Conservation (phyloP, 139 green algal genomes). For the Pleodorina starrii region DNA sequence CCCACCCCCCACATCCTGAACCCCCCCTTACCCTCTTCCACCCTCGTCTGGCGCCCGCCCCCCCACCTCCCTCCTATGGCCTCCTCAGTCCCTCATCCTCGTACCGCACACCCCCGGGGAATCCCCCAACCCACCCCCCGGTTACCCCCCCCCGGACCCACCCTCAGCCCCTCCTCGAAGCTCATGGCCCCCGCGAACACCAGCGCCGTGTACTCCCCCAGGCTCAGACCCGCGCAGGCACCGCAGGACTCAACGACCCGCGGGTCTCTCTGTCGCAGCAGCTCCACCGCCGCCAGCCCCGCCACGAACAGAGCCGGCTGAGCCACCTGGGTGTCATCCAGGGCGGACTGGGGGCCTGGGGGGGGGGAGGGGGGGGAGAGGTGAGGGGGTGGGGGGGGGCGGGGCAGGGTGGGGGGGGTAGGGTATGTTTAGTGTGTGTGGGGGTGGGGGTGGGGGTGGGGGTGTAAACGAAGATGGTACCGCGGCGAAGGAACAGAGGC, state of each 20-base stretch:
- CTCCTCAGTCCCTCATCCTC: too few relatives aligned
- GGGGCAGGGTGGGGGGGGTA: not conserved
- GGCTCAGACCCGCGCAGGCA: conserved; percentile 84
- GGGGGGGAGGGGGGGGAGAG: not conserved
- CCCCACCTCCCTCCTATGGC: too few relatives aligned
- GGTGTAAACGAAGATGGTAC: not conserved
- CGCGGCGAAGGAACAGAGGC: too few relatives aligned
- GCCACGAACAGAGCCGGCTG: conserved; percentile 93
- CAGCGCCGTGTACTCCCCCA: conserved; percentile 95
- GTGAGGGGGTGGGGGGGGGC: not conserved
- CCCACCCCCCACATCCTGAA: too few relatives aligned
- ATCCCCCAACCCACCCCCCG: not conserved
- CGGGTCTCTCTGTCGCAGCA: conserved; percentile 64
- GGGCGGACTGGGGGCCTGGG: conserved; percentile 84
- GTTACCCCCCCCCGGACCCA: conserved; percentile 3
- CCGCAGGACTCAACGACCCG: conserved; percentile 56
- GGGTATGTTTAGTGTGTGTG: not conserved
- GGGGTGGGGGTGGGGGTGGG: not conserved
- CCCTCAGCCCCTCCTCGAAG: conserved; percentile 93
- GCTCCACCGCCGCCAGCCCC: conserved; percentile 89
- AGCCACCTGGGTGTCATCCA: conserved; percentile 87
- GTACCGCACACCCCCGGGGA: too few relatives aligned
- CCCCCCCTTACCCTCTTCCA: too few relatives aligned
- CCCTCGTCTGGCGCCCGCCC: too few relatives aligned
- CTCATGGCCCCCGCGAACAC: conserved; percentile 88